Evolutionary conservation across 2,329 filamentous ascomycete genomes (phyloP).

Genomic region (Volutella citrinella): DNA sequence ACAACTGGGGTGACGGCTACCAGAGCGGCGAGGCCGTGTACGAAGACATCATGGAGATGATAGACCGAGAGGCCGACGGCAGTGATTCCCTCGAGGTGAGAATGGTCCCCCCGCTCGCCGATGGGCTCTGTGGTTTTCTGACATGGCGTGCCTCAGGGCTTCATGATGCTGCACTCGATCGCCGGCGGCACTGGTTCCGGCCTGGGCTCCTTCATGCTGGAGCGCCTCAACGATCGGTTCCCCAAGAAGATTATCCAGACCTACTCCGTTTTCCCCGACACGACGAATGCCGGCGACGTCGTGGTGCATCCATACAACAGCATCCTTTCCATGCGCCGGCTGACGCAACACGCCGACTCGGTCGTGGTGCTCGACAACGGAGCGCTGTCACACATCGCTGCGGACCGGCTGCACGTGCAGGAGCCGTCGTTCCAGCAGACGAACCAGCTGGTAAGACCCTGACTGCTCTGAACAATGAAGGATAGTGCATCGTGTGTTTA

Average conservation of each 20-base stretch:
- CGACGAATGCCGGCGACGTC: slow-evolving; percentile 80
- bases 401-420: slow-evolving; percentile 90
- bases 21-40: slow-evolving; percentile 87
- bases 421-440: slow-evolving; percentile 96
- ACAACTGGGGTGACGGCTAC: slow-evolving; percentile 98
- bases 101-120: too few species aligned
- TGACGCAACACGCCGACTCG: slow-evolving; percentile 95
- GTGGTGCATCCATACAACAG: slow-evolving; percentile 99
- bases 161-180: slow-evolving; percentile 98
- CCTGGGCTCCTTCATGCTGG: slow-evolving; percentile 90
- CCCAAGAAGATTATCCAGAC: slow-evolving; percentile 99
- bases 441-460: slow-evolving; percentile 72
- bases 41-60: slow-evolving; percentile 99
- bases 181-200: slow-evolving; percentile 95
- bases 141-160: slow-evolving; percentile 55
- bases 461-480: too few species aligned
- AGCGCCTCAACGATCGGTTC: slow-evolving; percentile 93
- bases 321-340: slow-evolving; percentile 80
- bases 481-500: too few species aligned
- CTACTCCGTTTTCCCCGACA: slow-evolving; percentile 97
- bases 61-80: slow-evolving; percentile 95
- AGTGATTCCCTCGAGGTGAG: slow-evolving; percentile 85
- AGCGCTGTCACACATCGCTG: slow-evolving; percentile 87
- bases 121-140: too few species aligned
- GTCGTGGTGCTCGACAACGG: slow-evolving; percentile 97